Evolutionary conservation across 805 yeast species (phyloP).

Genomic region (Candida pseudofarinosa): DNA sequence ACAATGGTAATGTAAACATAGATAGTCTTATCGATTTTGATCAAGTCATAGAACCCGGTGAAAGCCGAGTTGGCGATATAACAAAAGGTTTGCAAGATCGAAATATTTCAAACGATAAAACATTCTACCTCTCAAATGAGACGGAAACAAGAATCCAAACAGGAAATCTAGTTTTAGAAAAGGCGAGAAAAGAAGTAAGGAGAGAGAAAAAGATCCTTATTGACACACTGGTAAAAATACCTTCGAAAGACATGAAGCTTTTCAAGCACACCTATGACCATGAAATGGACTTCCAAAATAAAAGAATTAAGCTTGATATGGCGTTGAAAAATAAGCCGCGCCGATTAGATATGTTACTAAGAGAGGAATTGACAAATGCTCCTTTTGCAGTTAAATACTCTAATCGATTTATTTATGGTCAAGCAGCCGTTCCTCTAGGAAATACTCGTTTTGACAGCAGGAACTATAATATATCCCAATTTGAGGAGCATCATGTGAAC

Average conservation of each 20-base stretch:
- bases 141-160: slow-evolving; percentile 3
- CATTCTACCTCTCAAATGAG: slow-evolving; percentile 5
- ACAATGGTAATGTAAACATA: neutral
- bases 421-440: neutral
- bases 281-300: slow-evolving; percentile 1
- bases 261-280: slow-evolving; percentile 1
- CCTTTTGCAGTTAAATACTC: slow-evolving; percentile 2
- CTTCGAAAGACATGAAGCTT: slow-evolving; percentile 1
- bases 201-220: slow-evolving; percentile 2
- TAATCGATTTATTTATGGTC: slow-evolving; percentile 1
- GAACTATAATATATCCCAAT: neutral
- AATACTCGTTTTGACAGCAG: neutral
- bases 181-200: slow-evolving; percentile 3
- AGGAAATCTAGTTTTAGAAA: neutral
- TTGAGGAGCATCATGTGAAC: neutral
- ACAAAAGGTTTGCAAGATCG: slow-evolving; percentile 2
- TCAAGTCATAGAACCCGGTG: slow-evolving; percentile 1
- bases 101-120: slow-evolving; percentile 6
- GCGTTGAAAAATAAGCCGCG: neutral
- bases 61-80: neutral
- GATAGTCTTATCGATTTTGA: slow-evolving; percentile 2
- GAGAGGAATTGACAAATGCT: neutral
- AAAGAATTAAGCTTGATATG: slow-evolving; percentile 1
- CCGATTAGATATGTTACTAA: neutral
- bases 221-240: slow-evolving; percentile 3